These are phyloP conservation scores for Paratinospora sagittata DNA, from an alignment of 164 flowering plant species.

Conservation along the genomic window DNA sequence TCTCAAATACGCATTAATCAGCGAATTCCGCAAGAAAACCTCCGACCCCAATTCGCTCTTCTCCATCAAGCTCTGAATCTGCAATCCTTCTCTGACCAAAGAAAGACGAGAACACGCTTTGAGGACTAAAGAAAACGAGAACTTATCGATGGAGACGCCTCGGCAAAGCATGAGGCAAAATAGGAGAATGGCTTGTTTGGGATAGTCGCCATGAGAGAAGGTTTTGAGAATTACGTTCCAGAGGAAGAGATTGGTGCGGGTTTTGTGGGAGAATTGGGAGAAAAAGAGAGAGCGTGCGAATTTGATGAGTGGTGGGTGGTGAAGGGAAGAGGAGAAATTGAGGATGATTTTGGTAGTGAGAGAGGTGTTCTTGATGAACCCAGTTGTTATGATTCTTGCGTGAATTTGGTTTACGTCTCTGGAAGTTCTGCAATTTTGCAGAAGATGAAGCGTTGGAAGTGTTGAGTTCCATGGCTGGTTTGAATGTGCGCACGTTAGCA, in stretches of 20 bases:
- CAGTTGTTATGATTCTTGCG: conserved; percentile 52
- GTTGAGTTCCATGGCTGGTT: conserved; percentile 51
- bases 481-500: conserved; percentile 13
- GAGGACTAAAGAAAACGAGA: conserved; percentile 48
- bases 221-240: conserved; percentile 59
- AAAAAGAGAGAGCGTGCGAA: conserved; percentile 53
- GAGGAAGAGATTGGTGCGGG: conserved; percentile 34
- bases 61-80: conserved; percentile 51
- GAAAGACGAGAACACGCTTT: conserved; percentile 53
- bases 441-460: conserved; percentile 30
- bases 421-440: conserved; percentile 39
- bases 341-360: conserved; percentile 45
- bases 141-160: conserved; percentile 40
- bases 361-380: conserved; percentile 32
- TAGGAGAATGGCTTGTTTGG: conserved; percentile 32
- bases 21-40: conserved; percentile 49
- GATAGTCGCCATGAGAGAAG: conserved; percentile 46
- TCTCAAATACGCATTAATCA: conserved; percentile 36
- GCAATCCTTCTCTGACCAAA: conserved; percentile 42
- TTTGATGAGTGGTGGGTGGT: conserved; percentile 30
- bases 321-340: conserved; percentile 38
- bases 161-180: conserved; percentile 47
- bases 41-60: conserved; percentile 39
- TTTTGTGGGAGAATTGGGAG: conserved; percentile 15
- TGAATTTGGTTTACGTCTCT: conserved; percentile 53